Evolutionary conservation across 1,139 yeast genomes (phyloP).

Genomic region (Pichia sp.): DNA sequence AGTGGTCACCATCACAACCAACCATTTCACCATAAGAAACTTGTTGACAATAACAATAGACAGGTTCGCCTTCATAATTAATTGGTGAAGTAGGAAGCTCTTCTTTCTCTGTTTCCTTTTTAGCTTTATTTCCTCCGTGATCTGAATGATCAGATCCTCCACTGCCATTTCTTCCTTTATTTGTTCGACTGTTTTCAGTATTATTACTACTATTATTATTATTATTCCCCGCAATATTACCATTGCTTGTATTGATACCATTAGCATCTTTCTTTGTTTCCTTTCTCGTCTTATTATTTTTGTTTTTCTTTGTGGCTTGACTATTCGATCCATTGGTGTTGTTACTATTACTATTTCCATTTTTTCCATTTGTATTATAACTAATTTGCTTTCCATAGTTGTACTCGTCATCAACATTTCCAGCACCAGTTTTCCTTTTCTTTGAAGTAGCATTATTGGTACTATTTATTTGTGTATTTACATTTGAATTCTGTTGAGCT

Average conservation of each 20-base stretch:
- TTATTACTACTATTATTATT: background rate
- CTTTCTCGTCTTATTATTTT: constrained; percentile 1
- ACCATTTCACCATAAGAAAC: constrained; percentile 98
- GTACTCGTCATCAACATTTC: background rate
- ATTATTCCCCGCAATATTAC: background rate
- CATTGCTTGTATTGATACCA: background rate
- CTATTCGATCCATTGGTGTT: background rate
- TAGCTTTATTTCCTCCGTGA: constrained; percentile 1
- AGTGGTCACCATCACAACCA: constrained; percentile 92
- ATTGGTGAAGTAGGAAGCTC: constrained; percentile 9
- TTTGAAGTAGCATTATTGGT: background rate
- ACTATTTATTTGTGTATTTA: too few species aligned
- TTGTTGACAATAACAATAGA: constrained; percentile 93
- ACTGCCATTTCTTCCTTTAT: constrained; percentile 4
- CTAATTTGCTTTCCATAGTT: background rate
- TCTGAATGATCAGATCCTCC: constrained; percentile 13
- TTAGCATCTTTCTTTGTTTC: constrained; percentile 4
- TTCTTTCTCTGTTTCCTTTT: constrained; percentile 5
- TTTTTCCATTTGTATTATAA: background rate
- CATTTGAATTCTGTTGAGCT: background rate
- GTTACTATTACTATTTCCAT: background rate
- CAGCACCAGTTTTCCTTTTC: background rate
- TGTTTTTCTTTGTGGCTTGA: constrained; percentile 2
- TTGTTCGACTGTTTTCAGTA: background rate
- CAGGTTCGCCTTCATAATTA: constrained; percentile 49